phyloP scores from a whole-genome alignment of 768 basidiomycete species.

The Serpula lacrymans region DNA sequence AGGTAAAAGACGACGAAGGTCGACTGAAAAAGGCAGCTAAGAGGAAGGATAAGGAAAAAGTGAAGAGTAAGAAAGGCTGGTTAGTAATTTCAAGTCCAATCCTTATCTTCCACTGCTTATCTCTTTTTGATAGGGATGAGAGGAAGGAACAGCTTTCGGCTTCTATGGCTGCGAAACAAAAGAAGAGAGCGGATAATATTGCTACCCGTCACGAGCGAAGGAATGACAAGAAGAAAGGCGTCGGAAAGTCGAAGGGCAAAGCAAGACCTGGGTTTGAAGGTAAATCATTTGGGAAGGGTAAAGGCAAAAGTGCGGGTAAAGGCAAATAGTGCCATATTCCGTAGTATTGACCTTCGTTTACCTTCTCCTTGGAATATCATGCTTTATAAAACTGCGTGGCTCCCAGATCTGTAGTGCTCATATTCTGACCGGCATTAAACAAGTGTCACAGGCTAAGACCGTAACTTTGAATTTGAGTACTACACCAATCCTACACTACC shows the following conservation, averaged over 20 bases:
- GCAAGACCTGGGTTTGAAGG: conserved; percentile 87
- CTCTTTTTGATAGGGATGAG: conserved; percentile 60
- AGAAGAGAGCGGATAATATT: conserved; percentile 90
- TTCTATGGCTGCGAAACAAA: conserved; percentile 80
- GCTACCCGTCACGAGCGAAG: conserved; percentile 78
- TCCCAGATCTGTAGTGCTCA: too few relatives aligned
- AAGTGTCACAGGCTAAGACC: too few relatives aligned
- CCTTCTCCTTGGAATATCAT: too few relatives aligned
- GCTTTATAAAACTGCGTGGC: too few relatives aligned
- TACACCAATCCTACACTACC: too few relatives aligned
- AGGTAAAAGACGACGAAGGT: conserved; percentile 83
- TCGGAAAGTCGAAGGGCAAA: conserved; percentile 48
- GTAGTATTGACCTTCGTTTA: too few relatives aligned
- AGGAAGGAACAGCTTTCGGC: conserved; percentile 75
- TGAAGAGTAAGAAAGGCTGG: conserved; percentile 84
- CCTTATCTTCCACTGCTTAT: conserved; percentile 1
- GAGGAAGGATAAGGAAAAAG: conserved; percentile 87
- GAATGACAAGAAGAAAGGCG: conserved; percentile 54
- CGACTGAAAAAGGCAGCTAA: conserved; percentile 92
- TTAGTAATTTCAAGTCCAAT: conserved; percentile 35
- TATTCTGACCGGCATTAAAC: too few relatives aligned
- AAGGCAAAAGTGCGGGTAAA: conserved; percentile 26
- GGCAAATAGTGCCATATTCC: too few relatives aligned
- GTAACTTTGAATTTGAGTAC: too few relatives aligned
- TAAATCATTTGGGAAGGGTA: conserved; percentile 65